phyloP scores from a whole-genome alignment of 352 stramenopile species.

The Phytopythium cucurbitacearum region DNA sequence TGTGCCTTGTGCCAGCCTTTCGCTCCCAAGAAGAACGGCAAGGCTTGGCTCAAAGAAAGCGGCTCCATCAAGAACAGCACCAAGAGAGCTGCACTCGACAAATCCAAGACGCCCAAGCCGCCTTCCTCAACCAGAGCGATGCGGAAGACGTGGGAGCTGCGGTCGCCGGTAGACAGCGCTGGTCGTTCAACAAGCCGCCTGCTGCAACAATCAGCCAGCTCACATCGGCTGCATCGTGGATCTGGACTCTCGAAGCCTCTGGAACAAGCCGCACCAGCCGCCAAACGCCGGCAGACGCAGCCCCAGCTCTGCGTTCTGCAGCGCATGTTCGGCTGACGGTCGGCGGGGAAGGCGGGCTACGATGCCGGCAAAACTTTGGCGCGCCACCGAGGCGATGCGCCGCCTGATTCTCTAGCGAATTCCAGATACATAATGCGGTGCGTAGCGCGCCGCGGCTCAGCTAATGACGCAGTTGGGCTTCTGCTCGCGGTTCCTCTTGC shows the following conservation, averaged over 20 bases:
- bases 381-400: not conserved
- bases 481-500: constrained; percentile 17
- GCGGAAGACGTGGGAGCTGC: constrained; percentile 19
- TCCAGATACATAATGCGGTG: constrained; percentile 2
- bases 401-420: not conserved
- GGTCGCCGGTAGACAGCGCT: constrained; percentile 11
- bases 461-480: constrained; percentile 36
- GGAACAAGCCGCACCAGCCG: constrained; percentile 4
- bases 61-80: no score
- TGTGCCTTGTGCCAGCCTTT: no score
- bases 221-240: no score
- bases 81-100: no score
- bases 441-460: constrained; percentile 10
- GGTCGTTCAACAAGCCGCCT: not conserved
- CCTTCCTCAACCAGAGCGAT: constrained; percentile 1
- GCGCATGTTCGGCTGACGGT: constrained; percentile 39
- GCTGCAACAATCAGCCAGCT: no score
- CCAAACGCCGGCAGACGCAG: not conserved
- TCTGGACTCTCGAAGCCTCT: constrained; percentile 7
- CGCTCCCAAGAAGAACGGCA: no score
- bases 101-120: no score
- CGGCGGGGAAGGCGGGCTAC: no score
- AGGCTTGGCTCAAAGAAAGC: no score
- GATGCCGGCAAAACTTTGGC: no score
- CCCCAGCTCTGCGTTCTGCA: constrained; percentile 33